Percentiles rank a stretch among this genome's conserved stretches.
Conservation (phyloP, 1,284 basidiomycete genomes). For the Hymenochaete sp. region DNA sequence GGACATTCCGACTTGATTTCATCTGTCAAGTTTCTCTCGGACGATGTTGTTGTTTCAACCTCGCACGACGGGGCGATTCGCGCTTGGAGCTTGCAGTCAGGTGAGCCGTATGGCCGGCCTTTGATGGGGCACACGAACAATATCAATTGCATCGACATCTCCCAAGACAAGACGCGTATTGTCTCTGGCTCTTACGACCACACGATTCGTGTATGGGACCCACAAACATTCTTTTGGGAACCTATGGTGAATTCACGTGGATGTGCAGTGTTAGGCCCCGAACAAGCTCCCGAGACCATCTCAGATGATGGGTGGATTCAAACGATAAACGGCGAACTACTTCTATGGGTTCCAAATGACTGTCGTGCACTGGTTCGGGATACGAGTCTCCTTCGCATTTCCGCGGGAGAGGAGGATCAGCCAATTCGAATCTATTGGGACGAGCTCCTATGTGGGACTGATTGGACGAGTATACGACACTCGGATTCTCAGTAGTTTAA, state of each 20-base stretch:
- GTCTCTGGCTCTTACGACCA: slow-evolving; percentile 7
- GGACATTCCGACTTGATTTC: background rate
- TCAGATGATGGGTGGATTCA: slow-evolving; percentile 4
- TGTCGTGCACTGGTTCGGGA: background rate
- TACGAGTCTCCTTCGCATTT: background rate
- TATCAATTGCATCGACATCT: slow-evolving; percentile 2
- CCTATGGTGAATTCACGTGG: too few relatives aligned
- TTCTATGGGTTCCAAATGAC: slow-evolving; percentile 2
- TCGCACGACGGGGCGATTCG: slow-evolving; percentile 1
- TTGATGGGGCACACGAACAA: background rate
- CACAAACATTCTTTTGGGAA: too few relatives aligned
- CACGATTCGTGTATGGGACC: slow-evolving; percentile 4
- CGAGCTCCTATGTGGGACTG: background rate
- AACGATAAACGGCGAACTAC: background rate
- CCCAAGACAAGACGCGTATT: slow-evolving; percentile 3
- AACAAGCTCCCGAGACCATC: too few relatives aligned
- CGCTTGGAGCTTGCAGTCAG: background rate
- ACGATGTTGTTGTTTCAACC: background rate
- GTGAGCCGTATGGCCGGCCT: background rate
- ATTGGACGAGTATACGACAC: background rate
- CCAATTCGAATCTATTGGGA: background rate
- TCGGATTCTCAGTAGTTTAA: too few relatives aligned
- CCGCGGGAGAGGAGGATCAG: too few relatives aligned
- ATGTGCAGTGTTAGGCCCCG: too few relatives aligned
- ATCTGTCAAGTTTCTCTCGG: slow-evolving; percentile 4